Percentiles rank a stretch among this genome's conserved stretches.
These are phyloP conservation scores for Moricandia moricandioides DNA, from an alignment of 345 rosid species.

Conservation along the genomic window DNA sequence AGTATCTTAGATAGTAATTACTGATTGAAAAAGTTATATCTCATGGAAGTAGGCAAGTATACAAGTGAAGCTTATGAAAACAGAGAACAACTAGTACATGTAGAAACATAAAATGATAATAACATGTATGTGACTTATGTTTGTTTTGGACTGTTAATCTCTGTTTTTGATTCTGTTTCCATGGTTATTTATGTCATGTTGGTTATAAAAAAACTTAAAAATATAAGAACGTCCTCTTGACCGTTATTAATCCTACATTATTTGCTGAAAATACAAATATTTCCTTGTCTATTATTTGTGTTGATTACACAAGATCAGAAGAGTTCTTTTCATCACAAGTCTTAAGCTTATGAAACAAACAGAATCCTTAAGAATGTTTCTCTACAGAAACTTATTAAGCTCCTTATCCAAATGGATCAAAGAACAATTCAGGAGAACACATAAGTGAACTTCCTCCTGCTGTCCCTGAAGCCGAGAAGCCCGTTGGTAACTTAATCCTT, in stretches of 20 bases:
- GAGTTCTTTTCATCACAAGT: neutral
- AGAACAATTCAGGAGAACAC: constrained; percentile 28
- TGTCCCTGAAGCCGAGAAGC: constrained; percentile 34
- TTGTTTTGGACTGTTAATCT: too few species aligned
- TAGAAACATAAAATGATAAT: neutral
- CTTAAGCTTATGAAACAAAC: neutral
- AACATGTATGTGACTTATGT: neutral
- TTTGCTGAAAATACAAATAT: neutral
- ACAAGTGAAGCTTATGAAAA: too few species aligned
- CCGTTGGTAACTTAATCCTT: constrained; percentile 32
- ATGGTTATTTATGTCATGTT: neutral
- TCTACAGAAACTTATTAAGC: neutral
- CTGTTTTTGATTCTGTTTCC: constrained; percentile 7
- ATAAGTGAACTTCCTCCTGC: constrained; percentile 31
- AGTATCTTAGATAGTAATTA: too few species aligned
- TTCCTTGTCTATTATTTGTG: neutral
- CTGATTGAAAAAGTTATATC: neutral
- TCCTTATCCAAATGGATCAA: constrained; percentile 27
- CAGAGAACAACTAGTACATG: neutral
- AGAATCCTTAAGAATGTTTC: neutral
- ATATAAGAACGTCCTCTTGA: neutral
- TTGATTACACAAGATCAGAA: neutral
- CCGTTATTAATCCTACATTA: constrained; percentile 16
- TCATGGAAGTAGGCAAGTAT: neutral
- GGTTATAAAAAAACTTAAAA: neutral